phyloP scores from a whole-genome alignment of 805 yeast species.

The Priceomyces carsonii region DNA sequence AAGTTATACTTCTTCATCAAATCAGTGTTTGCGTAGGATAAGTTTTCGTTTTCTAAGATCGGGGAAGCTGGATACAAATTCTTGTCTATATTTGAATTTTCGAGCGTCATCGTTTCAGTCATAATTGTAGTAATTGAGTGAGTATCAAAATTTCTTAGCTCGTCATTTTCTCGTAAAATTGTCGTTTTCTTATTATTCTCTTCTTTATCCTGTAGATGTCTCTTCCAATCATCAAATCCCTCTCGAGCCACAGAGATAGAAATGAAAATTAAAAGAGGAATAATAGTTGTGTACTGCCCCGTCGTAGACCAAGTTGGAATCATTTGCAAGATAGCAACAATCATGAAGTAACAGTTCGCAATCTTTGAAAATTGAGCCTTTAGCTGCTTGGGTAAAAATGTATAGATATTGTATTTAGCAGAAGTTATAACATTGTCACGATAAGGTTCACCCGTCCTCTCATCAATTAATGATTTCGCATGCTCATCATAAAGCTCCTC shows the following conservation, averaged over 20 bases:
- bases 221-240: slow-evolving; percentile 88
- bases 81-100: slow-evolving; percentile 4
- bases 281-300: slow-evolving; percentile 90
- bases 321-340: slow-evolving; percentile 91
- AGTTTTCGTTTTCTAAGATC: slow-evolving; percentile 5
- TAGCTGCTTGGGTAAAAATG: slow-evolving; percentile 86
- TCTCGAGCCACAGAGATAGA: slow-evolving; percentile 88
- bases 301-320: slow-evolving; percentile 98
- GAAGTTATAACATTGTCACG: slow-evolving; percentile 74
- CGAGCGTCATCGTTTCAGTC: slow-evolving; percentile 35
- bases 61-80: slow-evolving; percentile 6
- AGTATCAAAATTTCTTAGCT: slow-evolving; percentile 30
- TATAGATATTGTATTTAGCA: slow-evolving; percentile 76
- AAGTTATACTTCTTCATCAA: slow-evolving; percentile 32
- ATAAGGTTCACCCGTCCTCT: slow-evolving; percentile 64
- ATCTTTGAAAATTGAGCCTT: slow-evolving; percentile 89
- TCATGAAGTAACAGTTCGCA: slow-evolving; percentile 88
- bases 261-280: slow-evolving; percentile 84
- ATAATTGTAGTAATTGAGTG: slow-evolving; percentile 39
- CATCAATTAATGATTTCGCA: slow-evolving; percentile 56
- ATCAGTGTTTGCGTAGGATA: slow-evolving; percentile 13
- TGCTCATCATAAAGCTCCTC: slow-evolving; percentile 25
- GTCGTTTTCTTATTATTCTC: slow-evolving; percentile 61
- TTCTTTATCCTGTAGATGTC: slow-evolving; percentile 81
- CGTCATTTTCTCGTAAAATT: slow-evolving; percentile 32